These are phyloP conservation scores for Didymella lethalis DNA, from an alignment of 2,329 filamentous ascomycete species.

Conservation along the genomic window DNA sequence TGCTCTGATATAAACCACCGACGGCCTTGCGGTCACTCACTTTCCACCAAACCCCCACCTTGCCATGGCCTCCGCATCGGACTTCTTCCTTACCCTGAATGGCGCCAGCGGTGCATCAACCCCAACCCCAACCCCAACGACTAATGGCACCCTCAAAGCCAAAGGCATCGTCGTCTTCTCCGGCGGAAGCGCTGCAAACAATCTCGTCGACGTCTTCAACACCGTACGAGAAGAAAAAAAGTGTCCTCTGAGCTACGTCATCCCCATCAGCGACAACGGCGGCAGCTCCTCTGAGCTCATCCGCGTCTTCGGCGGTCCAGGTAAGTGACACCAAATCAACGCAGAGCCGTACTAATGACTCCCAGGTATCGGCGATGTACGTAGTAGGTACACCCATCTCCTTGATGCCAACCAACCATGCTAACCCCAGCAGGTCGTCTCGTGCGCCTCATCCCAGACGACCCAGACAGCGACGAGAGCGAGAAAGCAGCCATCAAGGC, in stretches of 20 bases:
- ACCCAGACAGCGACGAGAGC: slow-evolving; percentile 57
- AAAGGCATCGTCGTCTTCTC: slow-evolving; percentile 84
- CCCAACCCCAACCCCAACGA: slow-evolving; percentile 19
- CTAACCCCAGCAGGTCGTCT: slow-evolving; percentile 70
- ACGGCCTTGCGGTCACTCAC: slow-evolving; percentile 28
- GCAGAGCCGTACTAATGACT: not conserved
- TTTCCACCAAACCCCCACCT: slow-evolving; percentile 2
- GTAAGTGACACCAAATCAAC: slow-evolving; percentile 54
- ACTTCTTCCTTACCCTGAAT: slow-evolving; percentile 29
- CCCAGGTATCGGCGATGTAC: slow-evolving; percentile 73
- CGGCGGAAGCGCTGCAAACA: slow-evolving; percentile 93
- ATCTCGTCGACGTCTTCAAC: slow-evolving; percentile 87
- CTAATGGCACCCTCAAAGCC: slow-evolving; percentile 36
- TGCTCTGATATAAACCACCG: slow-evolving; percentile 30
- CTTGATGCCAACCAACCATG: not conserved
- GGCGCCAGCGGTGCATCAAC: slow-evolving; percentile 25
- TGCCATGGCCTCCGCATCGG: slow-evolving; percentile 30
- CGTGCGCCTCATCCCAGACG: slow-evolving; percentile 84
- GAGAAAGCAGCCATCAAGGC: slow-evolving; percentile 75
- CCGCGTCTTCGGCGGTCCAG: slow-evolving; percentile 91
- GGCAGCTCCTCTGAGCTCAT: slow-evolving; percentile 94
- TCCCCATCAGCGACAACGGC: slow-evolving; percentile 95
- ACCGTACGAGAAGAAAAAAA: slow-evolving; percentile 66
- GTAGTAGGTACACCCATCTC: slow-evolving; percentile 63
- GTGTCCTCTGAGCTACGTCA: slow-evolving; percentile 80